Evolutionary conservation across 495 filamentous ascomycete genomes (phyloP).

Genomic region (Penicillium mononematosum): DNA sequence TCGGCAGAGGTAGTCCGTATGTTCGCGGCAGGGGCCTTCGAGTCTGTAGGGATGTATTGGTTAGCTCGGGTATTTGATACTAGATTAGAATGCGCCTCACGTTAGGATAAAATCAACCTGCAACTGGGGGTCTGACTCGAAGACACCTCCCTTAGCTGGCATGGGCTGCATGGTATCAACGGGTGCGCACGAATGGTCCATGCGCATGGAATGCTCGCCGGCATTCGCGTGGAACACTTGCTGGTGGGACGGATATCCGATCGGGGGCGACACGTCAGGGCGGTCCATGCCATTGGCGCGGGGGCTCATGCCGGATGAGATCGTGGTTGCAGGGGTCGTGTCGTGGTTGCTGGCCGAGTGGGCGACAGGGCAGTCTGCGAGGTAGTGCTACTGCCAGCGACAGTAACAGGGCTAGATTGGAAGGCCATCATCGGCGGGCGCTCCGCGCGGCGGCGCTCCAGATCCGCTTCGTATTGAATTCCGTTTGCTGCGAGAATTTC

Average conservation of each 20-base stretch:
- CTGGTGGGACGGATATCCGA: constrained; percentile 32
- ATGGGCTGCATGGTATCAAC: constrained; percentile 32
- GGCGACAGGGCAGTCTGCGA: constrained; percentile 32
- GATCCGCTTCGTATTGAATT: constrained; percentile 53
- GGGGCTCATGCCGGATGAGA: constrained; percentile 39
- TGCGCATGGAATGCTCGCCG: constrained; percentile 31
- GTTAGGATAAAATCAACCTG: constrained; percentile 95
- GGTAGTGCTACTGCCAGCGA: constrained; percentile 34
- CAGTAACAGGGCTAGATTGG: constrained; percentile 32
- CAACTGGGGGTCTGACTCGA: constrained; percentile 73
- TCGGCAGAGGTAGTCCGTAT: constrained; percentile 67
- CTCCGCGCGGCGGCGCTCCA: constrained; percentile 40
- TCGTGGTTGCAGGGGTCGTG: constrained; percentile 41
- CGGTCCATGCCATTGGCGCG: constrained; percentile 35
- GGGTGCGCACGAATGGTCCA: constrained; percentile 32
- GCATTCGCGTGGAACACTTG: constrained; percentile 32
- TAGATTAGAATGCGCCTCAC: constrained; percentile 55
- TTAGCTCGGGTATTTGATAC: constrained; percentile 17
- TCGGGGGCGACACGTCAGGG: constrained; percentile 35
- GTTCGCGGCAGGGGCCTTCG: constrained; percentile 92
- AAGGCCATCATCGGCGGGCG: constrained; percentile 27
- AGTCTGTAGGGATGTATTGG: constrained; percentile 55
- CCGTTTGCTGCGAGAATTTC: constrained; percentile 71
- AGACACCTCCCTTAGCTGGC: constrained; percentile 51
- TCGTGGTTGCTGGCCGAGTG: constrained; percentile 29